phyloP scores from a whole-genome alignment of 768 basidiomycete species.

The Leccinum ochraceum region DNA sequence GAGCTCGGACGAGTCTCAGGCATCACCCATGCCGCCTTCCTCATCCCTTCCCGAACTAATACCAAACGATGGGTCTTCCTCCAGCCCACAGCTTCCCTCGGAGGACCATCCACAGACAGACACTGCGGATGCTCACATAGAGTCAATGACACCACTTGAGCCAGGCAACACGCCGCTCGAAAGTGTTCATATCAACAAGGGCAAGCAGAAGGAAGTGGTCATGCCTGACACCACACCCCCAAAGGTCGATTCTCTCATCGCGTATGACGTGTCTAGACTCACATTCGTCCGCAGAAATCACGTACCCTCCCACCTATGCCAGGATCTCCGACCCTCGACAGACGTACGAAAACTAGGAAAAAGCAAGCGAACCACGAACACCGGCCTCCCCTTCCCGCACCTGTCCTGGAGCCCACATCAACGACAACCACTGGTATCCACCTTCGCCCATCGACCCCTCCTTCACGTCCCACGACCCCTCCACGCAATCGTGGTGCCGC shows the following conservation, averaged over 20 bases:
- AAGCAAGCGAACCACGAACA: constrained; percentile 17
- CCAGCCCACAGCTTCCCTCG: constrained; percentile 53
- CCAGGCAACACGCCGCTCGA: constrained; percentile 9
- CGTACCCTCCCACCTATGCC: constrained; percentile 43
- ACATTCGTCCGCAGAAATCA: constrained; percentile 34
- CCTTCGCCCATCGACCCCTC: constrained; percentile 34
- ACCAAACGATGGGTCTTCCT: constrained; percentile 64
- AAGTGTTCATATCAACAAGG: constrained; percentile 13
- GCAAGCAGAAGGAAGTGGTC: constrained; percentile 20
- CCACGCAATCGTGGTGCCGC: constrained; percentile 28
- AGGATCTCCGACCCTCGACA: constrained; percentile 47
- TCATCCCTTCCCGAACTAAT: too few relatives aligned
- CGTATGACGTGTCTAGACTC: not conserved
- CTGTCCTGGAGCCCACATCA: constrained; percentile 29
- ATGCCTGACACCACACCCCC: constrained; percentile 29
- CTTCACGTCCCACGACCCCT: constrained; percentile 42
- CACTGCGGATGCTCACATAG: constrained; percentile 15
- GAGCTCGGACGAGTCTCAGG: too few relatives aligned
- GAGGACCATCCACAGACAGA: constrained; percentile 27
- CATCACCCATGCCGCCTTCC: too few relatives aligned
- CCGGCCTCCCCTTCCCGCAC: constrained; percentile 23
- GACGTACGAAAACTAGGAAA: constrained; percentile 30
- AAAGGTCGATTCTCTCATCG: constrained; percentile 16
- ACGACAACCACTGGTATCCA: constrained; percentile 11
- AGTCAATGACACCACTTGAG: constrained; percentile 20